Base-by-base conservation (phyloP, 1,139 yeast genomes). In the Pichia sp. region DNA sequence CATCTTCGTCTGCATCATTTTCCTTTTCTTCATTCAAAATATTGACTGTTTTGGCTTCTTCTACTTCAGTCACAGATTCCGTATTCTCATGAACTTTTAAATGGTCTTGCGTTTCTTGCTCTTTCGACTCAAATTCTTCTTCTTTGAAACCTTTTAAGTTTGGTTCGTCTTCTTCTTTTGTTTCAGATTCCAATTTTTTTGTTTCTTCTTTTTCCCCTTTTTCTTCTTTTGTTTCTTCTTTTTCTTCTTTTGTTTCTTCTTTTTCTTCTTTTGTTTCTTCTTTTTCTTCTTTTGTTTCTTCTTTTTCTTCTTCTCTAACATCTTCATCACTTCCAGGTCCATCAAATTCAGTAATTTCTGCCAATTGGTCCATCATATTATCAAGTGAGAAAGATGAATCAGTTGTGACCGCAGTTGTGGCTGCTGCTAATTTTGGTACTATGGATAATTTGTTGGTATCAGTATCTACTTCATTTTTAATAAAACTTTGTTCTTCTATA, bases 211-310 rank as follows among this genome's bases (percentile, higher is more conserved):
- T n/a, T n/a, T n/a, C n/a, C n/a, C n/a, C n/a, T n/a, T n/a, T n/a
- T n/a, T n/a, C n/a, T n/a, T n/a, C n/a, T n/a, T n/a, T n/a, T n/a
- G n/a, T n/a, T n/a, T n/a, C n/a, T n/a, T n/a, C n/a, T n/a, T n/a
- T n/a, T n/a, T n/a, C n/a, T n/a, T n/a, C n/a, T n/a, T n/a, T n/a
- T n/a, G n/a, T 69, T 1, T 67, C 69, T 4, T 66, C 64, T 4
- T 56, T 68, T 40, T 66, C 71, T 45, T 68, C 70, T 47, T 68
- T 68, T 49, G 73, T 76, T 40, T 68, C 74, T 22, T 52, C 51
- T 28, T 43, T 46, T 16, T 33, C 44, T 23, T 46, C 28, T n/a
- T n/a, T n/a, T n/a, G n/a, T n/a, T n/a, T n/a, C n/a, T n/a, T n/a
- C n/a, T n/a, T n/a, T n/a, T n/a, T n/a, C n/a, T 39, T 68, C 74